phyloP scores from a whole-genome alignment of 2,329 filamentous ascomycete species.

The Elsinoe australis region DNA sequence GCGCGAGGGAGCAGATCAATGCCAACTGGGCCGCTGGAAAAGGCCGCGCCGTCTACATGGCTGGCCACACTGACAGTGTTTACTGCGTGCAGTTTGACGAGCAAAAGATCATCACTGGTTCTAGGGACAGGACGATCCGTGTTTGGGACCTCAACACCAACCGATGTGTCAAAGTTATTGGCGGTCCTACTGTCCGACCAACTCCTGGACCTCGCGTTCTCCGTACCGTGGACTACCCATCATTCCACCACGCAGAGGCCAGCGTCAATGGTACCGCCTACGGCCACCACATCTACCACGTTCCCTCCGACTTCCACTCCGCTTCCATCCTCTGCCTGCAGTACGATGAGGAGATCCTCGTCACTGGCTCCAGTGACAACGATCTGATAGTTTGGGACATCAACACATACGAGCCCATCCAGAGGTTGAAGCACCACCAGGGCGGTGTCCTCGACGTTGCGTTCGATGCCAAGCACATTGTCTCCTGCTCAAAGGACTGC shows the following conservation, averaged over 20 bases:
- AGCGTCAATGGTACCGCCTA: constrained; percentile 42
- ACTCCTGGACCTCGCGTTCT: constrained; percentile 37
- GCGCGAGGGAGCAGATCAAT: constrained; percentile 66
- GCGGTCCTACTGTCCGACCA: constrained; percentile 58
- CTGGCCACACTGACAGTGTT: constrained; percentile 90
- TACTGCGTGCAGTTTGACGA: constrained; percentile 98
- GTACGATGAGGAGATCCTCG: constrained; percentile 85
- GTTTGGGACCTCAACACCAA: constrained; percentile 92
- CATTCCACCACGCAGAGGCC: constrained; percentile 33
- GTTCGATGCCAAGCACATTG: constrained; percentile 84
- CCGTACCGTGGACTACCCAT: constrained; percentile 36
- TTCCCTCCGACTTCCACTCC: constrained; percentile 60
- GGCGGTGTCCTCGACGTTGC: constrained; percentile 90
- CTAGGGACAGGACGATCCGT: constrained; percentile 87
- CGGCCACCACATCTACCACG: constrained; percentile 41
- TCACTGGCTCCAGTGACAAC: constrained; percentile 88
- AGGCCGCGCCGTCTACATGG: constrained; percentile 77
- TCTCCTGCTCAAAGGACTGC: constrained; percentile 94
- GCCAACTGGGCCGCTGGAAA: constrained; percentile 64
- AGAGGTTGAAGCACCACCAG: constrained; percentile 67
- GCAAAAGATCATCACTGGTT: constrained; percentile 94
- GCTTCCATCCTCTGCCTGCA: constrained; percentile 92
- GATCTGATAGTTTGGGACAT: constrained; percentile 90
- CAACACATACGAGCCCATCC: constrained; percentile 70
- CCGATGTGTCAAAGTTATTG: constrained; percentile 77